These are phyloP conservation scores for Podosphaera aphanis DNA, from an alignment of 2,329 filamentous ascomycete species.

Conservation along the genomic window DNA sequence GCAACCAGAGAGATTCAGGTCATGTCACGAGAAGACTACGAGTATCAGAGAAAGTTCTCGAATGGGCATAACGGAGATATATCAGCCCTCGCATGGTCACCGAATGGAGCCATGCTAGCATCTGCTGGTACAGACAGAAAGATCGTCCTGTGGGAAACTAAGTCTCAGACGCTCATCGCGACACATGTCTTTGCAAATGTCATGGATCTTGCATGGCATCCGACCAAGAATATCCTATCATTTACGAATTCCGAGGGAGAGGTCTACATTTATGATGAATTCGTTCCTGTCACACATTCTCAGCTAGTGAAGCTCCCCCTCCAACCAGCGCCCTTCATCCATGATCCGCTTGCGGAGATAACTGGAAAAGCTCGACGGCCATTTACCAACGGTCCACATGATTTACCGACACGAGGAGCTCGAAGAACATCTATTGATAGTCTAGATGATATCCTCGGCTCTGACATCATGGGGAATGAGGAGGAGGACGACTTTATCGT, in stretches of 20 bases:
- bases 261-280: conserved; percentile 67
- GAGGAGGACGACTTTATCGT: conserved; percentile 60
- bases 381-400: conserved; percentile 28
- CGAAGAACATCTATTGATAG: conserved; percentile 48
- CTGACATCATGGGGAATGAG: conserved; percentile 24
- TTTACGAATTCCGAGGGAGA: conserved; percentile 88
- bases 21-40: conserved; percentile 75
- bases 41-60: conserved; percentile 57
- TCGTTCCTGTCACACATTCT: conserved; percentile 34
- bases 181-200: conserved; percentile 64
- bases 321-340: conserved; percentile 68
- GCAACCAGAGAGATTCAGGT: conserved; percentile 64
- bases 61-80: conserved; percentile 66
- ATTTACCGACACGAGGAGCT: conserved; percentile 24
- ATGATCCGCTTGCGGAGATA: conserved; percentile 50
- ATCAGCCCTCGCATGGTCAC: conserved; percentile 76
- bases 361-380: conserved; percentile 38
- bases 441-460: conserved; percentile 59
- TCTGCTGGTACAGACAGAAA: conserved; percentile 44
- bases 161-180: conserved; percentile 59
- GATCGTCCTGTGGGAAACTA: conserved; percentile 69
- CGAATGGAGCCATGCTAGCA: conserved; percentile 72
- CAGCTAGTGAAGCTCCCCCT: conserved; percentile 30
- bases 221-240: conserved; percentile 63
- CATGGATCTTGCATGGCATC: conserved; percentile 75